These are phyloP conservation scores for Samsoniella hepiali DNA, from an alignment of 2,329 filamentous ascomycete genomes.

Conservation along the genomic window DNA sequence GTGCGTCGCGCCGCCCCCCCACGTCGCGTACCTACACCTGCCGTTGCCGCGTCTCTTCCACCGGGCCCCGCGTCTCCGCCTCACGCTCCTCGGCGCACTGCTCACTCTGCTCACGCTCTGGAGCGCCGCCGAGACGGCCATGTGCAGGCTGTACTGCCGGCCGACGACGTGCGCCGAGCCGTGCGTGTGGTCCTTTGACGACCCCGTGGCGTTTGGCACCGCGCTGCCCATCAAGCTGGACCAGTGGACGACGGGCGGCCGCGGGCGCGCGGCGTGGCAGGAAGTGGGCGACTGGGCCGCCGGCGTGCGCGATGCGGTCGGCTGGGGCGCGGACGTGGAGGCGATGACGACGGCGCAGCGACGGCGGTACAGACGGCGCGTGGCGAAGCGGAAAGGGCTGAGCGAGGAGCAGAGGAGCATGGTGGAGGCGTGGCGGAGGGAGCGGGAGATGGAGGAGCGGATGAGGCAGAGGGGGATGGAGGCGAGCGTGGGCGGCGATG, in stretches of 20 bases:
- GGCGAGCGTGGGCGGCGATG: slow-evolving; percentile 29
- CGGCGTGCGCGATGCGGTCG: slow-evolving; percentile 41
- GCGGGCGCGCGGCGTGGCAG: slow-evolving; percentile 40
- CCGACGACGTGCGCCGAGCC: slow-evolving; percentile 47
- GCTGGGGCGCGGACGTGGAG: slow-evolving; percentile 40
- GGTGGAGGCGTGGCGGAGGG: slow-evolving; percentile 44
- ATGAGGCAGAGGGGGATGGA: slow-evolving; percentile 37
- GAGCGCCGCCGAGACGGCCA: slow-evolving; percentile 51
- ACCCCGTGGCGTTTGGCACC: slow-evolving; percentile 56
- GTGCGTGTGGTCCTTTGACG: slow-evolving; percentile 55
- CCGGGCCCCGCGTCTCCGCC: slow-evolving; percentile 41
- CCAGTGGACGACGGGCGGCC: slow-evolving; percentile 56
- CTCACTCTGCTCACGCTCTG: slow-evolving; percentile 44
- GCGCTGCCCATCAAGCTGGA: slow-evolving; percentile 61
- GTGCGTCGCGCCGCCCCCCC: slow-evolving; percentile 4
- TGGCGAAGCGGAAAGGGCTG: slow-evolving; percentile 38
- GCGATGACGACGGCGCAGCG: slow-evolving; percentile 46
- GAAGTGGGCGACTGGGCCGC: slow-evolving; percentile 43
- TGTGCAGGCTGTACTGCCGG: slow-evolving; percentile 54
- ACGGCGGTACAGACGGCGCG: slow-evolving; percentile 47
- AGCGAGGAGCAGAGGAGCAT: slow-evolving; percentile 41
- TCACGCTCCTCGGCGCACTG: slow-evolving; percentile 48
- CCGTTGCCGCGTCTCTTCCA: slow-evolving; percentile 47
- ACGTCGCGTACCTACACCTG: slow-evolving; percentile 39
- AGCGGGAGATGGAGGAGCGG: slow-evolving; percentile 39